Evolutionary conservation across 306 rosid genomes (phyloP).

Genomic region (Prinsepia uniflora): DNA sequence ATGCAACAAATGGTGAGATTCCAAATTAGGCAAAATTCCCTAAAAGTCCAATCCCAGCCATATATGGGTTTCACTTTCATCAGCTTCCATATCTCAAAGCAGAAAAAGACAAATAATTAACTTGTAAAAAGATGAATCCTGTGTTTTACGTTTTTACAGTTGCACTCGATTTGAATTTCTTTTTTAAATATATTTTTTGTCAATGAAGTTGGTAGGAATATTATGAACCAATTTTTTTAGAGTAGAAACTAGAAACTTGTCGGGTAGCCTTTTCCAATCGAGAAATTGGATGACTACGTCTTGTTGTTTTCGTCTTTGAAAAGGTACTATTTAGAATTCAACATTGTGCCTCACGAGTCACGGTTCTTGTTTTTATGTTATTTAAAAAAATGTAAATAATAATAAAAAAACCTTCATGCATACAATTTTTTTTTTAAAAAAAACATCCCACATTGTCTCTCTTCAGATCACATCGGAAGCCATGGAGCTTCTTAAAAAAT

Average conservation of each 20-base stretch:
- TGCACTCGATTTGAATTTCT: too few species aligned
- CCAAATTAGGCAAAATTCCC: not conserved
- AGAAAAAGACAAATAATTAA: not conserved
- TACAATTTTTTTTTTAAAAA: too few species aligned
- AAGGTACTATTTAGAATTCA: not conserved
- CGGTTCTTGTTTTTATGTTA: too few species aligned
- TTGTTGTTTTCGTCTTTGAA: constrained; percentile 8
- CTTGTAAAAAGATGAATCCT: too few species aligned
- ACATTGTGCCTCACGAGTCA: too few species aligned
- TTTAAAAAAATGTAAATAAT: too few species aligned
- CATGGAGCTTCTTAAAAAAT: too few species aligned
- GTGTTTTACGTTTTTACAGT: too few species aligned
- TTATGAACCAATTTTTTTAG: not conserved
- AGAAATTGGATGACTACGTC: not conserved
- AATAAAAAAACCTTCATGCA: too few species aligned
- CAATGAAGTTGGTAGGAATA: not conserved
- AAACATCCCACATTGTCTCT: too few species aligned
- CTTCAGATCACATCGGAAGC: too few species aligned
- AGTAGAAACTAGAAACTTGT: constrained; percentile 2
- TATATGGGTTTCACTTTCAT: not conserved
- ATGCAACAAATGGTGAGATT: not conserved
- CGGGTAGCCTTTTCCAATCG: not conserved
- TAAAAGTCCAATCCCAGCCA: not conserved
- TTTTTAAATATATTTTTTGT: not conserved
- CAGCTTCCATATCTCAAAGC: too few species aligned